Conservation (phyloP, 2,329 filamentous ascomycete species). For the Gyromitra esculenta region DNA sequence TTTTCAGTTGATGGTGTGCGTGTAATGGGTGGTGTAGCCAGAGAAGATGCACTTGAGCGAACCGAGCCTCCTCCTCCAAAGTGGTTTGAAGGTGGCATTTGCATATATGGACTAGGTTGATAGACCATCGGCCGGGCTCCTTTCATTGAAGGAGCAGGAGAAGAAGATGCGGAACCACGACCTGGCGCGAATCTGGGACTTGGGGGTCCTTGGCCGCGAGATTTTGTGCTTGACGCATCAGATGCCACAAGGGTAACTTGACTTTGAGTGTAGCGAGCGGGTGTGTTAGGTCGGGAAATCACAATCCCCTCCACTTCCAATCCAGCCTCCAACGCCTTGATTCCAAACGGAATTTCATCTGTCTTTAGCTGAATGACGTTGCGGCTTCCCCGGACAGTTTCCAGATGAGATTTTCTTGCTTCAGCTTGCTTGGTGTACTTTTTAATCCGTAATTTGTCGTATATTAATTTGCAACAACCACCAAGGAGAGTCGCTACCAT, state of each 20-base stretch:
- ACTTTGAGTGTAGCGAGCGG: conserved; percentile 58
- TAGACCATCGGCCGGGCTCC: conserved; percentile 51
- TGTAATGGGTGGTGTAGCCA: conserved; percentile 48
- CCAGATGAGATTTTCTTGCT: conserved; percentile 68
- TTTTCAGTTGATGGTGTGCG: conserved; percentile 42
- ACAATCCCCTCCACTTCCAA: conserved; percentile 87
- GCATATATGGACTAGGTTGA: conserved; percentile 54
- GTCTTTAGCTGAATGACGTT: conserved; percentile 64
- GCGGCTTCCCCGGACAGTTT: conserved; percentile 66
- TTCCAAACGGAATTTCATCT: conserved; percentile 82
- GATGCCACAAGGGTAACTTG: conserved; percentile 53
- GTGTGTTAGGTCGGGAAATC: conserved; percentile 69
- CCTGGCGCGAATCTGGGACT: conserved; percentile 44
- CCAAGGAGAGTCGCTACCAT: conserved; percentile 71
- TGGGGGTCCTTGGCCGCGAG: conserved; percentile 31
- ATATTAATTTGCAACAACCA: conserved; percentile 72
- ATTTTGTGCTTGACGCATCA: conserved; percentile 47
- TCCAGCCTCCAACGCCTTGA: conserved; percentile 83
- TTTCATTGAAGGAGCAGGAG: conserved; percentile 41
- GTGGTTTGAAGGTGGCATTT: conserved; percentile 43
- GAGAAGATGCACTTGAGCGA: conserved; percentile 51
- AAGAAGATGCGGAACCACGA: conserved; percentile 25
- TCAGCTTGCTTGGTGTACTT: conserved; percentile 73
- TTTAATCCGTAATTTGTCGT: conserved; percentile 68
- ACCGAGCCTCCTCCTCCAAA: conserved; percentile 39